phyloP scores from a whole-genome alignment of 1,284 basidiomycete species.

The Cutaneotrichosporon cyanovorans region DNA sequence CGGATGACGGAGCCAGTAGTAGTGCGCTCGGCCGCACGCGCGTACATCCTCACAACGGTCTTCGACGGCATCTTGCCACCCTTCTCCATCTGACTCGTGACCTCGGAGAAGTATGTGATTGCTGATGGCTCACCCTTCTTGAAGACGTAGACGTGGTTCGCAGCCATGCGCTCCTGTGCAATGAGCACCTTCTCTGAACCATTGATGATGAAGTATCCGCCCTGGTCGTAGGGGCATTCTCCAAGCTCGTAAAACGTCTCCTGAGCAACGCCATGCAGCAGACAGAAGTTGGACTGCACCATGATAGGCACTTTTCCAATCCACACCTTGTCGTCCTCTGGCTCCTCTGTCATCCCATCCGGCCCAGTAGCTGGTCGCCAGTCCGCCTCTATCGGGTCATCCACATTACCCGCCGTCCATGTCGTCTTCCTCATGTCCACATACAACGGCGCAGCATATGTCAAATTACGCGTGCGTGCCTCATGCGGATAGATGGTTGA shows the following conservation, averaged over 20 bases:
- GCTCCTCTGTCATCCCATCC: constrained; percentile 58
- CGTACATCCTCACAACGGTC: constrained; percentile 97
- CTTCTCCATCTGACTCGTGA: constrained; percentile 95
- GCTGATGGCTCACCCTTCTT: constrained; percentile 95
- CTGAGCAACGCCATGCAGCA: constrained; percentile 71
- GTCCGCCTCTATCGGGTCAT: constrained; percentile 64
- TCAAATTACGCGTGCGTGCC: constrained; percentile 74
- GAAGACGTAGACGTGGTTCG: constrained; percentile 99
- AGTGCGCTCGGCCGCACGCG: constrained; percentile 52
- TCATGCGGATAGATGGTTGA: constrained; percentile 96
- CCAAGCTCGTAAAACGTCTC: constrained; percentile 81
- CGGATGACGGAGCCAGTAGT: constrained; percentile 84
- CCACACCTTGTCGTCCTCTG: constrained; percentile 78
- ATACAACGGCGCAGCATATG: constrained; percentile 84
- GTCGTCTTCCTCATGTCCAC: constrained; percentile 91
- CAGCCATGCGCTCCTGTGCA: constrained; percentile 98
- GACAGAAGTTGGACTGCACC: constrained; percentile 93
- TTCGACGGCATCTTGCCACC: constrained; percentile 98
- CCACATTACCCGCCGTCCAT: constrained; percentile 60
- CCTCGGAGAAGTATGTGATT: constrained; percentile 92
- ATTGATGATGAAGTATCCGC: constrained; percentile 99
- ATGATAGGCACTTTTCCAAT: constrained; percentile 99
- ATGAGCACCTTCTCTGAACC: constrained; percentile 99
- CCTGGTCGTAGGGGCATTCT: constrained; percentile 94
- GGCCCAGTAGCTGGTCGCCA: constrained; percentile 60